Evolutionary conservation across 352 stramenopile species (phyloP), one percentile per base, ranked within the genome.

Genomic region (Achlya hypogyna): DNA sequence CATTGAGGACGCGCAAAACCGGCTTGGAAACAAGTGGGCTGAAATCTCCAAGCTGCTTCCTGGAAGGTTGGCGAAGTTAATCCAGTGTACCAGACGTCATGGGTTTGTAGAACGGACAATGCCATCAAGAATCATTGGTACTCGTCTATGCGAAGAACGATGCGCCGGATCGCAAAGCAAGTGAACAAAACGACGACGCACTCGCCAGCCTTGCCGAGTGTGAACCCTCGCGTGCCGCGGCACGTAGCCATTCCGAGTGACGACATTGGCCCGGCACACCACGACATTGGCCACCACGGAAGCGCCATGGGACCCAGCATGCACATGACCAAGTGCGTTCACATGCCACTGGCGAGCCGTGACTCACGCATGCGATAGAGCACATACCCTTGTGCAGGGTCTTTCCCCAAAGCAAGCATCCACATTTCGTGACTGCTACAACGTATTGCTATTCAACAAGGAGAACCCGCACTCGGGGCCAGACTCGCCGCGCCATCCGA

Each of bases 11-110:
- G 84, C 85, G 4, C 90, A 97, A 69, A 91, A 81, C 23, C 74
- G 87, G 23, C 86, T 96, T 29, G 96, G 97, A 20, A 99, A 99
- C 79, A 95, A 98, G 60, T 99, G 97, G 97, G 93, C 93, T 8
- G 93, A 98, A 75, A 99, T 99, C 74, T 96, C 96, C 32, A 99
- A 99, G 71, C 78, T 96, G 0, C 77, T 99, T 9, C 94, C 95
- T 47, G 96, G 96, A 29, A 77, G 84, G 81, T 91, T 28, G 1
- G 29, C 25, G 29, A 10, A 14, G 18, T 28, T 32, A 31, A 63
- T 51, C 0, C 0, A 16, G 34, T 42, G 34, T 42, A 14, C 23
- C 14, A 25, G 10, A 27, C 53, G 20, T 45, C 5, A 29, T 16
- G 32, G n/a, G 14, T 45, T 49, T 10, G 35, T 62, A 89, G 86